phyloP scores from a whole-genome alignment of 75 land plant genomes.

The Selaginella moellendorffii region DNA sequence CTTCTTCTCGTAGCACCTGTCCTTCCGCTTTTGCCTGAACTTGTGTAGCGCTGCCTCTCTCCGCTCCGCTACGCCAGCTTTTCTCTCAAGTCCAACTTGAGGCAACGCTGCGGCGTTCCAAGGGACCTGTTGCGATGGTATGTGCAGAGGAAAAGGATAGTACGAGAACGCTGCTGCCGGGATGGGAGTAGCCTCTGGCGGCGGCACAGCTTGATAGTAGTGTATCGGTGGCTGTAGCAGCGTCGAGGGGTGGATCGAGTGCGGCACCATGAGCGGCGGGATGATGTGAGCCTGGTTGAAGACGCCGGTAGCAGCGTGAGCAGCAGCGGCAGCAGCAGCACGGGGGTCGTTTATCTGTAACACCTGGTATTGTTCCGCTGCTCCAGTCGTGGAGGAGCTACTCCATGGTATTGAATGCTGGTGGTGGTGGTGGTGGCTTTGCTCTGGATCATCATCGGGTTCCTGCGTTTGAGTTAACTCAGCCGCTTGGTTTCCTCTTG shows the following conservation, averaged over 20 bases:
- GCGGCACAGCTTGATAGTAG: conserved; percentile 28
- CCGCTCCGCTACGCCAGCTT: conserved; percentile 36
- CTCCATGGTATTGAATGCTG: neutral
- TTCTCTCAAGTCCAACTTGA: conserved; percentile 24
- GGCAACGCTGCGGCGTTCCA: conserved; percentile 25
- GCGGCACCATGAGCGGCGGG: conserved; percentile 26
- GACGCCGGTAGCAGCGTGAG: conserved; percentile 23
- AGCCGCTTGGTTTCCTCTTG: too few species aligned
- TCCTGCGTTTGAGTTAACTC: too few species aligned
- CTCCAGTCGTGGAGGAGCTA: too few species aligned
- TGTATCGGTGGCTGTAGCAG: conserved; percentile 27
- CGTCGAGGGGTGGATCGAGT: neutral
- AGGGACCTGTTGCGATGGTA: conserved; percentile 35
- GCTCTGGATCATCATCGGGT: neutral
- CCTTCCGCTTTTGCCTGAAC: conserved; percentile 68
- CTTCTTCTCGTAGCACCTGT: conserved; percentile 74
- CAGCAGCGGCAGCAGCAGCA: conserved; percentile 14
- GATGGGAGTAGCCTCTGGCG: conserved; percentile 20
- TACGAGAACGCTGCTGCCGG: conserved; percentile 36
- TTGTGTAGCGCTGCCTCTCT: conserved; percentile 77
- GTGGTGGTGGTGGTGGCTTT: neutral
- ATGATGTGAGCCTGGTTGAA: conserved; percentile 20
- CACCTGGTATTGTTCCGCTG: neutral
- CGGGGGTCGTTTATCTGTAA: conserved; percentile 6
- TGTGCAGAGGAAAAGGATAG: conserved; percentile 28